phyloP scores from a whole-genome alignment of 2,329 filamentous ascomycete species.

The Paracoccidioides lutzii region DNA sequence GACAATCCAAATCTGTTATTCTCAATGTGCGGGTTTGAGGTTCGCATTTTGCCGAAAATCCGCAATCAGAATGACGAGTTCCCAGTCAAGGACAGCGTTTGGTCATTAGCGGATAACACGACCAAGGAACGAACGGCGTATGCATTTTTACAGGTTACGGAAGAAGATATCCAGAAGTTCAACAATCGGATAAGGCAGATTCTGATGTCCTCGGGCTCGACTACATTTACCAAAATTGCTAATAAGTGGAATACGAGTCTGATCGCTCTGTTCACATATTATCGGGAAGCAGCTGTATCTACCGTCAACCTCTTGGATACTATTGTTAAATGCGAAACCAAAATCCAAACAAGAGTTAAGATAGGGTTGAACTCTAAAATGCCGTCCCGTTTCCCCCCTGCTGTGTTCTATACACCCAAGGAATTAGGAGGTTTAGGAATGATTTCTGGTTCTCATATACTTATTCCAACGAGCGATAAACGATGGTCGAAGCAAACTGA shows the following conservation, averaged over 20 bases:
- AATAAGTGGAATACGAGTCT: slow-evolving; percentile 99
- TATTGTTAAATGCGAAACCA: slow-evolving; percentile 98
- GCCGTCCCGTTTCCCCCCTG: slow-evolving; percentile 95
- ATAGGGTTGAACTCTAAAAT: slow-evolving; percentile 98
- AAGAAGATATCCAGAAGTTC: slow-evolving; percentile 97
- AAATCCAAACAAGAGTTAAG: slow-evolving; percentile 98
- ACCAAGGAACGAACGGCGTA: slow-evolving; percentile 95
- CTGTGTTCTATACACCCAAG: slow-evolving; percentile 97
- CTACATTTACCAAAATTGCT: slow-evolving; percentile 98
- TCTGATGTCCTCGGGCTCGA: slow-evolving; percentile 97
- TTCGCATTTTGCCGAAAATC: slow-evolving; percentile 88
- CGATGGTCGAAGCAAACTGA: slow-evolving; percentile 98
- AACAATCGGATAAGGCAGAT: slow-evolving; percentile 98
- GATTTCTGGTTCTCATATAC: slow-evolving; percentile 96
- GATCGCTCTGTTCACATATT: slow-evolving; percentile 96
- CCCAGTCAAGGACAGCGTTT: slow-evolving; percentile 93
- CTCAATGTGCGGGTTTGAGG: slow-evolving; percentile 96
- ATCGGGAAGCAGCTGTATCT: slow-evolving; percentile 91
- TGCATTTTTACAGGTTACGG: slow-evolving; percentile 93
- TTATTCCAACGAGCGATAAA: slow-evolving; percentile 95
- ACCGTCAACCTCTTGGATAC: slow-evolving; percentile 90
- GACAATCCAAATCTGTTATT: slow-evolving; percentile 96
- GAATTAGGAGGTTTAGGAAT: slow-evolving; percentile 93
- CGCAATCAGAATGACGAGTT: slow-evolving; percentile 95
- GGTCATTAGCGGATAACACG: slow-evolving; percentile 91